Evolutionary conservation across 331 rosid species (phyloP).

Genomic region (Saraca asoca): DNA sequence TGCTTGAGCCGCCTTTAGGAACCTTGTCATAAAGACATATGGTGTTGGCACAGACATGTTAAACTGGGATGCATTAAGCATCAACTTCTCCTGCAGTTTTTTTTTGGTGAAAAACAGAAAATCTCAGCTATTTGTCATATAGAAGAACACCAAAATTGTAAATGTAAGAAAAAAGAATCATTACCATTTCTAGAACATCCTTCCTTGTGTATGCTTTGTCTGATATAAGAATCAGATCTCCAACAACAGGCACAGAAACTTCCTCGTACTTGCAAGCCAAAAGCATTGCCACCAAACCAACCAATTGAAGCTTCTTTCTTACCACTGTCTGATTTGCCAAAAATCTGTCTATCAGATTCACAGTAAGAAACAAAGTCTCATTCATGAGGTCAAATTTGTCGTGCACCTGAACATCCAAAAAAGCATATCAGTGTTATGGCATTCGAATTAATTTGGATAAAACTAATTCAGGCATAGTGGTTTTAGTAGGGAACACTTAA

Average conservation of each 20-base stretch:
- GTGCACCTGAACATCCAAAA: conserved; percentile 65
- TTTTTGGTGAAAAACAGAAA: conserved; percentile 4
- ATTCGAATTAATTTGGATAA: background rate
- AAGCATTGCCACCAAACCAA: conserved; percentile 96
- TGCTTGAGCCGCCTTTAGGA: conserved; percentile 92
- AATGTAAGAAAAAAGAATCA: background rate
- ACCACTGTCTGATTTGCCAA: conserved; percentile 58
- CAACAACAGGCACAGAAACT: conserved; percentile 86
- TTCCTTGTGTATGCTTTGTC: conserved; percentile 82
- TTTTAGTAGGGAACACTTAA: conserved; percentile 22
- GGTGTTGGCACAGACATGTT: conserved; percentile 93
- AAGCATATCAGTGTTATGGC: background rate
- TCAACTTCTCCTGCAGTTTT: conserved; percentile 73
- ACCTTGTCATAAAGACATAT: conserved; percentile 78
- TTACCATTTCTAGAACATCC: conserved; percentile 90
- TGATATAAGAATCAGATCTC: conserved; percentile 84
- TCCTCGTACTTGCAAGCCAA: conserved; percentile 99
- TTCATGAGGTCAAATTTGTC: conserved; percentile 89
- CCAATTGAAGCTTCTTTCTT: conserved; percentile 94
- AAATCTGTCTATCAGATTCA: conserved; percentile 82
- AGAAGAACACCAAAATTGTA: background rate
- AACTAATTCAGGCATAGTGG: conserved; percentile 29
- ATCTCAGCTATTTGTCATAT: background rate
- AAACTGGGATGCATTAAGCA: conserved; percentile 74
- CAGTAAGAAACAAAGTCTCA: conserved; percentile 86